phyloP scores from a whole-genome alignment of 1,139 yeast genomes.

The Geotrichum siamense region DNA sequence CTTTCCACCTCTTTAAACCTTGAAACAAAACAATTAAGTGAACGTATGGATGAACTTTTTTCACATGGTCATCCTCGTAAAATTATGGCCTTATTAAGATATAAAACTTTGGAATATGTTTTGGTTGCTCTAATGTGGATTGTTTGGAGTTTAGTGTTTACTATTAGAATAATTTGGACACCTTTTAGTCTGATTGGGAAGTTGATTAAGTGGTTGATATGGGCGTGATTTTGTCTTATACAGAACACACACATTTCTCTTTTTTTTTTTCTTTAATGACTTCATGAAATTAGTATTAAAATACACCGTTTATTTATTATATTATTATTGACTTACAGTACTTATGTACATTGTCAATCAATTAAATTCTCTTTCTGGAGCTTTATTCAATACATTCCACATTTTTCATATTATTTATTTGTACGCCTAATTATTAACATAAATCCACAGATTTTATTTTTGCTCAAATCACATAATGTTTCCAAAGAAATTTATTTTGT shows the following conservation, averaged over 20 bases:
- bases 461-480: no score
- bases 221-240: neutral
- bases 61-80: slow-evolving; percentile 9
- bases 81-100: slow-evolving; percentile 16
- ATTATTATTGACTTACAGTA: no score
- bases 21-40: slow-evolving; percentile 63
- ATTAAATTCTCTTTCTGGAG: no score
- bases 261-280: neutral
- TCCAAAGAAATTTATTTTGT: no score
- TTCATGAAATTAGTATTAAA: neutral
- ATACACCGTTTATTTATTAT: no score
- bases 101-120: slow-evolving; percentile 40
- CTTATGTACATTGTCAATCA: no score
- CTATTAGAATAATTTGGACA: neutral
- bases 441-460: no score
- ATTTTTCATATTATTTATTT: no score
- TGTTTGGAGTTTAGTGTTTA: slow-evolving; percentile 43
- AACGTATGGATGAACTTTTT: slow-evolving; percentile 52
- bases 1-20: slow-evolving; percentile 73
- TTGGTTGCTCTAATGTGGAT: slow-evolving; percentile 60
- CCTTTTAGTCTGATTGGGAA: neutral
- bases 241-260: neutral
- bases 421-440: no score
- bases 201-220: neutral
- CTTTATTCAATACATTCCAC: no score